Evolutionary conservation across 768 basidiomycete species (phyloP).

Genomic region (Mycena sanguinolenta): DNA sequence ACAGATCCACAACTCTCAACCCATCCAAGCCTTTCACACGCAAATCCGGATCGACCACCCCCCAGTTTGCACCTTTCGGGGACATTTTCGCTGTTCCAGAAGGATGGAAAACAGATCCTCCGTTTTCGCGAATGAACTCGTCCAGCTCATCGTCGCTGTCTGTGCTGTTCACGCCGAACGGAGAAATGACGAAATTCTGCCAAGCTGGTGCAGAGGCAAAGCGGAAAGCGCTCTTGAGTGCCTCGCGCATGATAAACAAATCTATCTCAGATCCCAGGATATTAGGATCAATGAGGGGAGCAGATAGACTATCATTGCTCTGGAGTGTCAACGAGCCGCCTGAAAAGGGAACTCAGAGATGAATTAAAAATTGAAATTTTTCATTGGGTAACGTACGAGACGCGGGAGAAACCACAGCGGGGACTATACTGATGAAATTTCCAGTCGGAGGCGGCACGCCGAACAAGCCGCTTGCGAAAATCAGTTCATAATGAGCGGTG

Average conservation of each 20-base stretch:
- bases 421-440: slow-evolving; percentile 4
- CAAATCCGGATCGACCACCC: slow-evolving; percentile 50
- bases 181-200: not conserved
- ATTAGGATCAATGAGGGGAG: not conserved
- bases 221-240: not conserved
- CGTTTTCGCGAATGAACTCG: not conserved
- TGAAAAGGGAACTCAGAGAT: not conserved
- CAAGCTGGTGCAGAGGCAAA: not conserved
- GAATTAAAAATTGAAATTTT: not conserved
- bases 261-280: not conserved
- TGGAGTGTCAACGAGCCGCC: slow-evolving; percentile 14
- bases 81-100: slow-evolving; percentile 49
- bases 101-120: not conserved
- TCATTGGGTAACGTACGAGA: slow-evolving; percentile 16
- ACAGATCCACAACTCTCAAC: slow-evolving; percentile 54
- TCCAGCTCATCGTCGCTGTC: not conserved
- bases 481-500: slow-evolving; percentile 45
- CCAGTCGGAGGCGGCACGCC: slow-evolving; percentile 11
- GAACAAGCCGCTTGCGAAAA: slow-evolving; percentile 31
- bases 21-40: slow-evolving; percentile 22
- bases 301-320: slow-evolving; percentile 2
- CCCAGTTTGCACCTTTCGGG: slow-evolving; percentile 40
- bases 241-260: slow-evolving; percentile 10
- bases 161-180: not conserved
- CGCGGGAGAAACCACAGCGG: slow-evolving; percentile 19